Percentiles rank a stretch among this genome's conserved stretches.
phyloP scores from a whole-genome alignment of 306 rosid genomes.

The Calophaca sinica region DNA sequence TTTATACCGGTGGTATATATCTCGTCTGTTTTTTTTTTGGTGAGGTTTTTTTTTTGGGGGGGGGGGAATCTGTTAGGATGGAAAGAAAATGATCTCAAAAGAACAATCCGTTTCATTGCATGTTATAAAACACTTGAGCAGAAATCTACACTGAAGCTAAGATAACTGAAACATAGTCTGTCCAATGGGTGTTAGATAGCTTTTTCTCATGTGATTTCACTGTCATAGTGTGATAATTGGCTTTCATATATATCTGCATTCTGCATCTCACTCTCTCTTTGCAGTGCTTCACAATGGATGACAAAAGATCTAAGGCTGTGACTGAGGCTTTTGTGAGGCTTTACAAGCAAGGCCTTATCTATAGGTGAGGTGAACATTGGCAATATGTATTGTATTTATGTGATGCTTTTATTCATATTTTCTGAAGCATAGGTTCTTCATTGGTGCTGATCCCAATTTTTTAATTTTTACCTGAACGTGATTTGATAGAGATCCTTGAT shows the following conservation, averaged over 20 bases:
- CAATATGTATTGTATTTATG: conserved; percentile 15
- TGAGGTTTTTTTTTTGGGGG: not conserved
- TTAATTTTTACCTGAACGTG: not conserved
- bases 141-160: not conserved
- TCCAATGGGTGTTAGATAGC: conserved; percentile 4
- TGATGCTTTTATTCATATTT: conserved; percentile 36
- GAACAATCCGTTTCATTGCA: conserved; percentile 3
- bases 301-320: conserved; percentile 82
- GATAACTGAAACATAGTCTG: conserved; percentile 22
- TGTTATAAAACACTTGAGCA: conserved; percentile 2
- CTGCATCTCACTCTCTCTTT: conserved; percentile 35
- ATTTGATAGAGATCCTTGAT: conserved; percentile 2
- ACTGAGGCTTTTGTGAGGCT: conserved; percentile 94
- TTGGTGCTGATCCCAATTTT: conserved; percentile 3
- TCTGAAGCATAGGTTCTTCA: conserved; percentile 30
- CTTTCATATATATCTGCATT: conserved; percentile 13
- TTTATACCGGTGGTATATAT: not conserved
- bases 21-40: not conserved
- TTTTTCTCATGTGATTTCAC: conserved; percentile 29
- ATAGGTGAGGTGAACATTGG: conserved; percentile 66
- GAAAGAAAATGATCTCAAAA: conserved; percentile 17
- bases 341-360: conserved; percentile 73
- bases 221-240: not conserved
- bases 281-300: conserved; percentile 98
- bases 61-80: not conserved